Conservation (phyloP, 352 stramenopile genomes). For the Phytophthora palmivora region DNA sequence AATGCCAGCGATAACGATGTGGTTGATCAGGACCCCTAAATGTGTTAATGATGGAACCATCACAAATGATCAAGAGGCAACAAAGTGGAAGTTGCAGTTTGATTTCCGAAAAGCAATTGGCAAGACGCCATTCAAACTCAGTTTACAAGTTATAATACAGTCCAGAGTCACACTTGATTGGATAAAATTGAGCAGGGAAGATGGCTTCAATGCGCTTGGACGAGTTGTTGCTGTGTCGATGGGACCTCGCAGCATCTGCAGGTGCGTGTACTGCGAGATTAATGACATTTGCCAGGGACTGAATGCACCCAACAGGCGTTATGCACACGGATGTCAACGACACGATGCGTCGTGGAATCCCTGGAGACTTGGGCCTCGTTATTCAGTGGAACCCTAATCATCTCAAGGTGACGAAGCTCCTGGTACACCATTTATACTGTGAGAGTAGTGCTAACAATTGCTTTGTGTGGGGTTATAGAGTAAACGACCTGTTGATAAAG, state of each 20-base stretch:
- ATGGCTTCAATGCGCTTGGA: slow-evolving; percentile 19
- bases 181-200: not conserved
- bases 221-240: slow-evolving; percentile 30
- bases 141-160: too few relatives aligned
- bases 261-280: slow-evolving; percentile 9
- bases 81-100: too few relatives aligned
- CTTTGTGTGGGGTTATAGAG: slow-evolving; percentile 34
- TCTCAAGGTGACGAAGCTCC: too few relatives aligned
- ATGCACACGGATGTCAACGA: slow-evolving; percentile 48
- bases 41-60: too few relatives aligned
- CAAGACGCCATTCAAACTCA: too few relatives aligned
- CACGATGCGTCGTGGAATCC: slow-evolving; percentile 41
- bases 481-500: slow-evolving; percentile 51
- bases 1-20: too few relatives aligned
- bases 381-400: slow-evolving; percentile 58
- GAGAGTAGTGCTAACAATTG: not conserved
- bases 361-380: slow-evolving; percentile 43
- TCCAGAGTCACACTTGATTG: too few relatives aligned
- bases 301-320: slow-evolving; percentile 27
- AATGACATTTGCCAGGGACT: not conserved
- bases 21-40: too few relatives aligned
- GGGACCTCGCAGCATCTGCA: slow-evolving; percentile 24
- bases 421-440: too few relatives aligned
- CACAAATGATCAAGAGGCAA: too few relatives aligned
- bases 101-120: too few relatives aligned